Percentiles rank a stretch among this genome's conserved stretches.
phyloP scores from a whole-genome alignment of 768 basidiomycete genomes.

The Trametes maxima region DNA sequence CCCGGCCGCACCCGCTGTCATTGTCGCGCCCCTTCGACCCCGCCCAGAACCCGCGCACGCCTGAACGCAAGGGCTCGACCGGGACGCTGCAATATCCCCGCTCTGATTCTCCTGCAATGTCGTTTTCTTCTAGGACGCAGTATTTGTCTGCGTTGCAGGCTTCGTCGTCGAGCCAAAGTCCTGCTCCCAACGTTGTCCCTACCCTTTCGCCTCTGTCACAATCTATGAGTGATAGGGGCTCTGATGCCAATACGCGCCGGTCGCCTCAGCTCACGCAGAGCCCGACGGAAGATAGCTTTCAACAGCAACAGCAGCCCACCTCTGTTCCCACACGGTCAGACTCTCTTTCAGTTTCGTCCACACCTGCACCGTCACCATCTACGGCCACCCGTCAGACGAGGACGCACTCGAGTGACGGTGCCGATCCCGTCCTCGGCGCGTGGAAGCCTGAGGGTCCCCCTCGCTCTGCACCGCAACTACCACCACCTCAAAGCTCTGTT shows the following conservation, averaged over 20 bases:
- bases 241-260: slow-evolving; percentile 12
- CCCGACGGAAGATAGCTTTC: slow-evolving; percentile 15
- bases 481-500: slow-evolving; percentile 7
- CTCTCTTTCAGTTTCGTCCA: slow-evolving; percentile 38
- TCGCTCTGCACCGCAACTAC: slow-evolving; percentile 1
- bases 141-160: neutral
- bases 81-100: slow-evolving; percentile 12
- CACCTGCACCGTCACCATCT: slow-evolving; percentile 26
- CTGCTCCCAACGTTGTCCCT: neutral
- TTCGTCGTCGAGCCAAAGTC: slow-evolving; percentile 1
- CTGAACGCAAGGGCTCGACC: slow-evolving; percentile 29
- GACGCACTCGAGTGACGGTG: neutral
- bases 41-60: slow-evolving; percentile 16
- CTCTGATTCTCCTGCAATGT: slow-evolving; percentile 11
- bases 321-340: slow-evolving; percentile 22
- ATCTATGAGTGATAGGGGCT: slow-evolving; percentile 2
- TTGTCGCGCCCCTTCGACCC: slow-evolving; percentile 20
- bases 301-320: neutral
- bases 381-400: slow-evolving; percentile 10
- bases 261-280: slow-evolving; percentile 11
- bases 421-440: slow-evolving; percentile 17
- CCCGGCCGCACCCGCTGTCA: slow-evolving; percentile 17
- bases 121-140: neutral
- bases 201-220: slow-evolving; percentile 16
- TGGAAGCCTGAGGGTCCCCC: slow-evolving; percentile 13